phyloP scores from a whole-genome alignment of 2,329 filamentous ascomycete genomes.

The Amauroascus verrucosus region DNA sequence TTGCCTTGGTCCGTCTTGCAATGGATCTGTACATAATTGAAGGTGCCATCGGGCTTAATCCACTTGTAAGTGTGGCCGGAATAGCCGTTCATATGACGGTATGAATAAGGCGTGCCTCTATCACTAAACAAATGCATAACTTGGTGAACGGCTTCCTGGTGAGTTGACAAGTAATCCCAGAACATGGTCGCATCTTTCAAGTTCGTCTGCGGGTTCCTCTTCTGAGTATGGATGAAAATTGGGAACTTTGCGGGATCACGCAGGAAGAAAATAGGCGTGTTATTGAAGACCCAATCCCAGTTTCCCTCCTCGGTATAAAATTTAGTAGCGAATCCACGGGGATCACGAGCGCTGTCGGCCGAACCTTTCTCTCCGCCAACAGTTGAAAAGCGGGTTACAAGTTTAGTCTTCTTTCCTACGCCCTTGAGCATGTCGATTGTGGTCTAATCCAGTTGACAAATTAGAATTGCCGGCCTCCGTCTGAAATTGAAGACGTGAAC shows the following conservation, averaged over 20 bases:
- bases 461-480: slow-evolving; percentile 2
- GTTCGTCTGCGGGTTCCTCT: slow-evolving; percentile 61
- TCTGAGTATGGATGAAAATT: slow-evolving; percentile 63
- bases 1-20: slow-evolving; percentile 53
- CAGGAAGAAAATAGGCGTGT: slow-evolving; percentile 64
- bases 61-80: slow-evolving; percentile 59
- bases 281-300: slow-evolving; percentile 51
- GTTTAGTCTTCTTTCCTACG: slow-evolving; percentile 58
- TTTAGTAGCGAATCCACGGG: slow-evolving; percentile 62
- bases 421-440: slow-evolving; percentile 42
- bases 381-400: slow-evolving; percentile 61
- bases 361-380: slow-evolving; percentile 65
- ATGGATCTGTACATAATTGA: slow-evolving; percentile 57
- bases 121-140: slow-evolving; percentile 58
- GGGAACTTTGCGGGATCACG: slow-evolving; percentile 64
- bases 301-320: slow-evolving; percentile 66
- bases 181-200: slow-evolving; percentile 60
- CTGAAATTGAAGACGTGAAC: slow-evolving; percentile 3
- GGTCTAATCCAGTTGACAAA: slow-evolving; percentile 21
- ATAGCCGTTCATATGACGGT: slow-evolving; percentile 58
- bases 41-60: slow-evolving; percentile 54
- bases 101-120: slow-evolving; percentile 55
- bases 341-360: slow-evolving; percentile 61
- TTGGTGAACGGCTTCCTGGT: slow-evolving; percentile 54
- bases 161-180: slow-evolving; percentile 54